Evolutionary conservation across 495 filamentous ascomycete species (phyloP).

Genomic region (Chaetomidium leptoderma): DNA sequence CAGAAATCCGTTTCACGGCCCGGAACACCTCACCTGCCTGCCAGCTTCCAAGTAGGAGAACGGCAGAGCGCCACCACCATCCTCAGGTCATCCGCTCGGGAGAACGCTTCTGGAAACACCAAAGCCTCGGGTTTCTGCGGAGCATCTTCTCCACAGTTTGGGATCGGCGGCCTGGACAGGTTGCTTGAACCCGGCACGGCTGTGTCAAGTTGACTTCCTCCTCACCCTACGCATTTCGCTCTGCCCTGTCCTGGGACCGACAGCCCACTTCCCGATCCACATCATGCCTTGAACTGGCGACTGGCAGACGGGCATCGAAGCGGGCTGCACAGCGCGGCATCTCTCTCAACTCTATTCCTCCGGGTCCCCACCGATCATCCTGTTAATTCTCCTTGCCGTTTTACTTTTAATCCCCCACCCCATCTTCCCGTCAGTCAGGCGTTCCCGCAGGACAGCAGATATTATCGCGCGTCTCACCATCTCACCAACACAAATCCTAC

Average conservation of each 20-base stretch:
- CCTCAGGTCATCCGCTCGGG: no score
- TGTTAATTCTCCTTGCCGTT: conserved; percentile 6
- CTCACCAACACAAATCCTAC: conserved; percentile 13
- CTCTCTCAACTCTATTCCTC: neutral
- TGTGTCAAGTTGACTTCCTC: conserved; percentile 10
- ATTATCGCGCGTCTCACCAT: conserved; percentile 20
- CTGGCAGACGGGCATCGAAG: neutral
- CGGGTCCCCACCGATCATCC: neutral
- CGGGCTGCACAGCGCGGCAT: conserved; percentile 3
- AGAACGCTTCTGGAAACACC: conserved; percentile 27
- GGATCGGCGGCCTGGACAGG: neutral
- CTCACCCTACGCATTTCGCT: conserved; percentile 12
- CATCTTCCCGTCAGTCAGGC: conserved; percentile 3
- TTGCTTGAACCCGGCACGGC: conserved; percentile 6
- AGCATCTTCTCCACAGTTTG: conserved; percentile 14
- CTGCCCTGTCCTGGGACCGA: conserved; percentile 9
- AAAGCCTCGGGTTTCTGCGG: conserved; percentile 7
- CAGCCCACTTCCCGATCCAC: conserved; percentile 6
- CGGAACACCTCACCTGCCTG: conserved; percentile 10
- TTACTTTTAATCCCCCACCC: conserved; percentile 7
- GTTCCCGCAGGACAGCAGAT: conserved; percentile 13
- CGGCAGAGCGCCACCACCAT: no score
- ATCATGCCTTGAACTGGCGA: neutral
- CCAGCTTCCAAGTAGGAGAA: neutral
- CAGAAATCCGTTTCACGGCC: conserved; percentile 6